Conservation (phyloP, 140 eudicot species). For the Anethum foeniculum region DNA sequence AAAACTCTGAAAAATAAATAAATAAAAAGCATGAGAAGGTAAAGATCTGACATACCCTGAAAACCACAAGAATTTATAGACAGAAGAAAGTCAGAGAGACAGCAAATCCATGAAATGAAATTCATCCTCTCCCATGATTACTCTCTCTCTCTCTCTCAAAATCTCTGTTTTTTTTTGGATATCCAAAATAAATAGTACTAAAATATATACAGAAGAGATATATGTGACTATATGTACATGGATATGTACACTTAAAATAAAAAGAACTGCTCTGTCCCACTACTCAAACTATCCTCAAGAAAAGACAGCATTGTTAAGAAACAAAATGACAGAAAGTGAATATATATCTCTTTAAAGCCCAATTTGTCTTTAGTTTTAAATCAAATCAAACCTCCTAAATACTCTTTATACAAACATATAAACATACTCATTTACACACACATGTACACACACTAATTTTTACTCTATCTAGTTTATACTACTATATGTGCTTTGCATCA, state of each 20-base stretch:
- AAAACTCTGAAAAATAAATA: background rate
- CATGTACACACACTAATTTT: background rate
- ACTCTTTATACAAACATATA: slow-evolving; percentile 2
- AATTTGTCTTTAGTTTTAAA: slow-evolving; percentile 39
- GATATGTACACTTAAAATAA: slow-evolving; percentile 13
- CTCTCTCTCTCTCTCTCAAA: slow-evolving; percentile 9
- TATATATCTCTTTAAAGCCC: slow-evolving; percentile 28
- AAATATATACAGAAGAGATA: background rate
- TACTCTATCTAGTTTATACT: background rate
- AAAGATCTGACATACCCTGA: slow-evolving; percentile 38
- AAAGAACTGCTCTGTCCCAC: slow-evolving; percentile 6
- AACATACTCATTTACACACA: background rate
- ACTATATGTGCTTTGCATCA: background rate
- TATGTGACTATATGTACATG: slow-evolving; percentile 1
- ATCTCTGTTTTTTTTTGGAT: background rate
- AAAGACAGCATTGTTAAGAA: slow-evolving; percentile 38
- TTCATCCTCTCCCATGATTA: slow-evolving; percentile 15
- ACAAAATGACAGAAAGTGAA: slow-evolving; percentile 43
- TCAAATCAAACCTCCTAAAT: slow-evolving; percentile 28
- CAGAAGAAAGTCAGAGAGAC: slow-evolving; percentile 19
- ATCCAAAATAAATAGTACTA: background rate
- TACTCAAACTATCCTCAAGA: slow-evolving; percentile 46
- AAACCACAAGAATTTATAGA: slow-evolving; percentile 12
- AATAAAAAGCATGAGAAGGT: background rate
- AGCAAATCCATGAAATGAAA: slow-evolving; percentile 24